Evolutionary conservation across 169 alveolate genomes (phyloP).

Genomic region (Sarcocystis neurona): DNA sequence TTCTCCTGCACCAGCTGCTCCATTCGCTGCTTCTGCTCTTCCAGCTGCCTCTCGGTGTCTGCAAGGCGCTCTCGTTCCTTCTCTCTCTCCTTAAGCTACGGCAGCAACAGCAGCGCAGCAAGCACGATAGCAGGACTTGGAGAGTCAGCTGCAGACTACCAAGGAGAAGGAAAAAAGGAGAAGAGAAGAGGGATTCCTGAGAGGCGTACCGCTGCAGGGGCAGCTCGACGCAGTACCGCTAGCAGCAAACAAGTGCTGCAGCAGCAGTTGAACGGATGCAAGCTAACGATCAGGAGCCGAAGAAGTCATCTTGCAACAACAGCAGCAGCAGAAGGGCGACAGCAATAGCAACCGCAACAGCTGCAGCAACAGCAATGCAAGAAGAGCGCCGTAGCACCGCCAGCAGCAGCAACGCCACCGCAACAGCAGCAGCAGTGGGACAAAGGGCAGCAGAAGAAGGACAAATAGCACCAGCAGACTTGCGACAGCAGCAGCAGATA

Average conservation of each 20-base stretch:
- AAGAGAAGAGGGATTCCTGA: neutral
- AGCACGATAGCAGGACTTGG: neutral
- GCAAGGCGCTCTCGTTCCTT: conserved; percentile 13
- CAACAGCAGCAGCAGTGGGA: no score
- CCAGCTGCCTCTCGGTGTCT: conserved; percentile 47
- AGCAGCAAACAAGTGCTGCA: no score
- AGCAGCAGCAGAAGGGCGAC: no score
- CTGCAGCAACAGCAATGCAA: no score
- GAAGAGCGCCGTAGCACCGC: no score
- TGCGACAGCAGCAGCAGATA: neutral
- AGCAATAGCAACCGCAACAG: no score
- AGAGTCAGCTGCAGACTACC: neutral
- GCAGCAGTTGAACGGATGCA: no score
- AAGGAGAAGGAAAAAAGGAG: neutral
- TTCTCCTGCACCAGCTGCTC: conserved; percentile 20
- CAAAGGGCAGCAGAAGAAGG: no score
- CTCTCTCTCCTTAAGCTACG: conserved; percentile 30
- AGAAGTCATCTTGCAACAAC: no score
- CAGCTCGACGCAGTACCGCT: no score
- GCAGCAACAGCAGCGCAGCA: neutral
- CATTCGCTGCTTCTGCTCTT: conserved; percentile 23
- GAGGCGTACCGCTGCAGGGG: neutral
- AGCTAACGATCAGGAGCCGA: no score
- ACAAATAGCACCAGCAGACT: neutral
- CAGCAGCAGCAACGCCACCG: no score